A percentile compares a stretch with the other conserved stretches of the same genome.
phyloP scores from a whole-genome alignment of 2,329 filamentous ascomycete genomes.

The Hymenoscyphus infarciens region DNA sequence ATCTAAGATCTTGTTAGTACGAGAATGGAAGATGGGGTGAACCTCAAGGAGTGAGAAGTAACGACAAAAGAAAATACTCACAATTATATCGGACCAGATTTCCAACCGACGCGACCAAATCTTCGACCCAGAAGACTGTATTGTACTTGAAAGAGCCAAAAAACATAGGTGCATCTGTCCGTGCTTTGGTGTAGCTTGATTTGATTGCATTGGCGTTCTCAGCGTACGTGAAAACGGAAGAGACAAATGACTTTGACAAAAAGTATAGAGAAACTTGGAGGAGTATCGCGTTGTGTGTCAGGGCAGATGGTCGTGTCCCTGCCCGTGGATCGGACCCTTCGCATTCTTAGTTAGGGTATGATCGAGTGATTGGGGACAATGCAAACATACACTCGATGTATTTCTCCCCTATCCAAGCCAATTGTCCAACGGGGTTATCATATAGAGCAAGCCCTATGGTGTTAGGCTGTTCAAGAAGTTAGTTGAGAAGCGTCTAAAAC shows the following conservation, averaged over 20 bases:
- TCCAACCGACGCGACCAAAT: background rate
- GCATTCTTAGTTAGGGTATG: background rate
- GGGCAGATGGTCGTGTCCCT: constrained; percentile 18
- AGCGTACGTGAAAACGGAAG: constrained; percentile 39
- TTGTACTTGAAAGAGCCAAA: constrained; percentile 26
- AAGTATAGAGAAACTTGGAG: constrained; percentile 23
- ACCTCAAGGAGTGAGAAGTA: background rate
- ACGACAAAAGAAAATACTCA: background rate
- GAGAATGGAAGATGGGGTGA: background rate
- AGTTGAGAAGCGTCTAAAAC: constrained; percentile 1
- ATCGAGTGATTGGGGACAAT: background rate
- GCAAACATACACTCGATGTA: background rate
- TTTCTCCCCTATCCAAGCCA: constrained; percentile 20
- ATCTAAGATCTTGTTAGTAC: constrained; percentile 16
- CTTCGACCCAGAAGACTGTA: constrained; percentile 18
- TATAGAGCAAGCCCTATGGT: constrained; percentile 23
- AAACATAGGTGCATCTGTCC: constrained; percentile 23
- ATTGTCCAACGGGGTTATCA: constrained; percentile 27
- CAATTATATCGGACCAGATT: background rate
- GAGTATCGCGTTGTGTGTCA: constrained; percentile 21
- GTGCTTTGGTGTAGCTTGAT: constrained; percentile 35
- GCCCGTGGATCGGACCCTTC: constrained; percentile 23
- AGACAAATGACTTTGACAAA: constrained; percentile 19
- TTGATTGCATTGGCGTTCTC: constrained; percentile 39
- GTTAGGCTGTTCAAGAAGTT: constrained; percentile 18